A percentile compares a stretch with the other conserved stretches of the same genome.
Evolutionary conservation across 106 monocot species (phyloP).

Genomic region (Platanthera zijinensis): DNA sequence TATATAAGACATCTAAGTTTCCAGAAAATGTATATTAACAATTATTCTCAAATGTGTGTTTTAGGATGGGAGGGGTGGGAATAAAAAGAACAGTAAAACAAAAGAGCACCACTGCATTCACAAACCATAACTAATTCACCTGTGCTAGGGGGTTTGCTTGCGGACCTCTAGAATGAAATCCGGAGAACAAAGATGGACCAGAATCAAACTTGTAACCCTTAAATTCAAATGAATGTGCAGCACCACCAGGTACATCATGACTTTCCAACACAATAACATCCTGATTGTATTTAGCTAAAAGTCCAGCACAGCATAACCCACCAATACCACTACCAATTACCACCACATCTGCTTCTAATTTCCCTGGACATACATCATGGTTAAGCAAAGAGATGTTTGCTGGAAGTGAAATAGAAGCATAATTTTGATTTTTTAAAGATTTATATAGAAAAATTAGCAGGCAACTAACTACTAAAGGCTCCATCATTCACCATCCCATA

Average conservation of each 20-base stretch:
- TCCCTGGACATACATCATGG: conserved; percentile 41
- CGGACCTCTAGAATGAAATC: conserved; percentile 85
- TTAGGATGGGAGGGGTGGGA: too few species aligned
- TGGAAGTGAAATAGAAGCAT: neutral
- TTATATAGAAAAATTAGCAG: too few species aligned
- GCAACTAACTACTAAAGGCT: too few species aligned
- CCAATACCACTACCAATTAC: conserved; percentile 95
- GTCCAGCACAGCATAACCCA: conserved; percentile 87
- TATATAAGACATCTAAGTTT: neutral
- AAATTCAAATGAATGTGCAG: conserved; percentile 87
- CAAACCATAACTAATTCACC: conserved; percentile 30
- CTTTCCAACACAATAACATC: conserved; percentile 94
- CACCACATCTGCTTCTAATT: conserved; percentile 87
- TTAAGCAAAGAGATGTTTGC: neutral
- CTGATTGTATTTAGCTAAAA: conserved; percentile 78
- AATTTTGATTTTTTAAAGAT: neutral
- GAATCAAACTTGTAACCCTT: conserved; percentile 96
- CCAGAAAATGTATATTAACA: neutral
- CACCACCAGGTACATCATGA: conserved; percentile 94
- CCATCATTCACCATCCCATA: too few species aligned
- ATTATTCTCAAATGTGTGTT: neutral
- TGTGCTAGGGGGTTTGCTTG: conserved; percentile 98
- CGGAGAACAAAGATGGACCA: conserved; percentile 93
- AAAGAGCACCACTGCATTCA: neutral
- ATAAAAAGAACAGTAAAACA: neutral